Evolutionary conservation across 164 flowering plant genomes (phyloP).

Genomic region (Vitis cinerea): DNA sequence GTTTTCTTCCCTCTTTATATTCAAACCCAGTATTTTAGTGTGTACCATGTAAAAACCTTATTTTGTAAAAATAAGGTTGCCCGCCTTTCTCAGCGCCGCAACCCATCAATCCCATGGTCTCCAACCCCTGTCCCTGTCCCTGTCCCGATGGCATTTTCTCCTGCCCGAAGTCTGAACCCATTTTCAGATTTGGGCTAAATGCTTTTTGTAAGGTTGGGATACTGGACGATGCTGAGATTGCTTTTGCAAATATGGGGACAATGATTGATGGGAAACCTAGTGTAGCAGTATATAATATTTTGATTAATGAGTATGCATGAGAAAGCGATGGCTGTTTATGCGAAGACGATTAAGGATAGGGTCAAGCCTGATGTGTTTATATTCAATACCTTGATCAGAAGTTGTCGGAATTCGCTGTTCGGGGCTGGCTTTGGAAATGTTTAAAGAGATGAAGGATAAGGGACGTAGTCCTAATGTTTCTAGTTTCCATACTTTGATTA

Average conservation of each 20-base stretch:
- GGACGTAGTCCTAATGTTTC: conserved; percentile 84
- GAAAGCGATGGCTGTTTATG: conserved; percentile 53
- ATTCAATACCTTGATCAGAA: conserved; percentile 70
- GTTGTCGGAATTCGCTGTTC: conserved; percentile 58
- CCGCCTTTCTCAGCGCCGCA: conserved; percentile 23
- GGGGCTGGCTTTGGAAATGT: conserved; percentile 59
- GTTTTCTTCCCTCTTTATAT: too few species aligned
- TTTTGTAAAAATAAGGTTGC: too few species aligned
- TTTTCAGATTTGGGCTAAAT: conserved; percentile 52
- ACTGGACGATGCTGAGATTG: conserved; percentile 54
- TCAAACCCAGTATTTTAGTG: too few species aligned
- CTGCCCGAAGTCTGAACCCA: conserved; percentile 61
- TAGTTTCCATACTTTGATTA: conserved; percentile 81
- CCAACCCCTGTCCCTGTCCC: conserved; percentile 64
- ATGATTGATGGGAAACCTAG: conserved; percentile 77
- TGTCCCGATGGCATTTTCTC: conserved; percentile 83
- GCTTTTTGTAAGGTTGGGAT: conserved; percentile 54
- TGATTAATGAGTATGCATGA: conserved; percentile 65
- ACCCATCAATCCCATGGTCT: conserved; percentile 45
- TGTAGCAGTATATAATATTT: conserved; percentile 54
- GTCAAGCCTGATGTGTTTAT: conserved; percentile 81
- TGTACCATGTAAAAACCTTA: too few species aligned
- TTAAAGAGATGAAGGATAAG: conserved; percentile 70
- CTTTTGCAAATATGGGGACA: conserved; percentile 56
- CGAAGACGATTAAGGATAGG: conserved; percentile 52